phyloP scores from a whole-genome alignment of 306 rosid genomes.

The Ochetophila trinervis region DNA sequence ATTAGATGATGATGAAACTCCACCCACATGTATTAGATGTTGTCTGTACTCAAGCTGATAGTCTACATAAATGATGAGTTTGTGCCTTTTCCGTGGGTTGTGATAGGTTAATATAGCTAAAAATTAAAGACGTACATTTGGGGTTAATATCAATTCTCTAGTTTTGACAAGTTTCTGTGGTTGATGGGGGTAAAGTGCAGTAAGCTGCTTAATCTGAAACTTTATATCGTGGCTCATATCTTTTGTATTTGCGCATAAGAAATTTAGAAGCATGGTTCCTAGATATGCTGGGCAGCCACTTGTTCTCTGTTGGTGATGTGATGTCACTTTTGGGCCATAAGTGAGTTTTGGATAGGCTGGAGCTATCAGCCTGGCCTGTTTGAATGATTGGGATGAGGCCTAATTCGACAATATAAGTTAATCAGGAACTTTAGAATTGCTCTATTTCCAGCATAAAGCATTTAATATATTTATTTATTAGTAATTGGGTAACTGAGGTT shows the following conservation, averaged over 20 bases:
- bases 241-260: background rate
- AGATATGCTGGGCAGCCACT: background rate
- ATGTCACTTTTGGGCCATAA: background rate
- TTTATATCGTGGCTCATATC: background rate
- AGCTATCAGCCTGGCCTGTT: background rate
- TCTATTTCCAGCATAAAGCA: background rate
- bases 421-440: background rate
- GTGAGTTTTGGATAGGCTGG: background rate
- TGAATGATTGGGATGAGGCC: slow-evolving; percentile 3
- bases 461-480: background rate
- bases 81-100: background rate
- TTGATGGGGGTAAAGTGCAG: background rate
- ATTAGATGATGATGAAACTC: background rate
- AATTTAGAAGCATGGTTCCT: background rate
- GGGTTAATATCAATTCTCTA: background rate
- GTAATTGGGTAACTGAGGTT: background rate
- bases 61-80: too few relatives aligned
- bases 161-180: background rate
- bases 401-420: background rate
- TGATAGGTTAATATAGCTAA: background rate
- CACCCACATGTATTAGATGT: background rate
- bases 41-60: background rate
- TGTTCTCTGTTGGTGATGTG: background rate
- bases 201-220: background rate
- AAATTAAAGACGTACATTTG: background rate